Base-by-base conservation (phyloP, 805 yeast genomes). In the Tetrapisispora phaffii region DNA sequence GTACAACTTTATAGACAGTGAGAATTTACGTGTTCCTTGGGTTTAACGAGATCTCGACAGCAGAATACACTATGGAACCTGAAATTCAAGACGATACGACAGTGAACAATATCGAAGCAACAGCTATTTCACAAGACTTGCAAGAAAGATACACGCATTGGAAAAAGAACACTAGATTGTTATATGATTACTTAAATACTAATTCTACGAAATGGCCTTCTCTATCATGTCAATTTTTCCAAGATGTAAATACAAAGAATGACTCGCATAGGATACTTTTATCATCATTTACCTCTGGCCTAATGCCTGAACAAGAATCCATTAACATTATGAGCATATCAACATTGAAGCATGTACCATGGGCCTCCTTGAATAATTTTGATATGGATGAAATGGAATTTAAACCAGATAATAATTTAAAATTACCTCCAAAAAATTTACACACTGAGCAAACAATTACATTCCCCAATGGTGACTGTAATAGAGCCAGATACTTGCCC, bases 141-240 rank as follows among this genome's bases (percentile, higher is more conserved):
- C 66, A 61, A 45, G 48, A 50, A 26, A 56, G 64, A 22, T 70
- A 70, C 44, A 56, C 60, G 19, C 49, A 50, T 8, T 87, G 96
- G 96, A 87, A 86, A 61, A 80, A 83, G 55, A 82, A 90, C 32
- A 80, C 86, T 2, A 87, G 87, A 9, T 68, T 82, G 50, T 68
- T 85, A 45, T 87, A 87, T 62, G 85, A 81, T 53, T 74, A 82
- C 49, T 69, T 86, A 39, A 80, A 83, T 50, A 82, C 93, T 3
- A 75, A 74, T 40, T 78, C 82, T 8, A 66, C 80, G 22, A 74
- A 77, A 43, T 80, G 80, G 76, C 94, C 95, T 1, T 77, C 86
- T 15, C 64, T 85, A 48, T 70, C 88, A 0, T 73, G 83, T 16
- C 77, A 80, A 51, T 84, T 87, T 79, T 66, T 83, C 31, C 82